phyloP scores from a whole-genome alignment of 371 early-diverging fungal genomes.

The Batrachochytrium dendrobatidis region DNA sequence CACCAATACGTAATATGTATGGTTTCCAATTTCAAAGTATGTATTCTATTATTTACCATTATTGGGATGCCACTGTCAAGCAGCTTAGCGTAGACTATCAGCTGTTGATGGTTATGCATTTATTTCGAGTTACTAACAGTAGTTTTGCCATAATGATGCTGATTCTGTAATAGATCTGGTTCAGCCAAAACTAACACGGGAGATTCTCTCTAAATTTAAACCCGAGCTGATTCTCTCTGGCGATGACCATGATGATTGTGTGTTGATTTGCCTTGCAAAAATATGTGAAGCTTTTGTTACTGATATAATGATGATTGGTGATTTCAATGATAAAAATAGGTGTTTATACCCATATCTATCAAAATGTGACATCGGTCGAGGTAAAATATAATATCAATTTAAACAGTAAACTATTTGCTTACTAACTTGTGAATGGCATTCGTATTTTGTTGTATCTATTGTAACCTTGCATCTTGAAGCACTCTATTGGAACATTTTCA shows the following conservation, averaged over 20 bases:
- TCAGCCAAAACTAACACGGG: slow-evolving; percentile 36
- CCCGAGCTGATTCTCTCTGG: slow-evolving; percentile 76
- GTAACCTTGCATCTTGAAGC: too few relatives aligned
- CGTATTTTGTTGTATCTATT: too few relatives aligned
- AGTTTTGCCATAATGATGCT: background rate
- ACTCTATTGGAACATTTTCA: slow-evolving; percentile 50
- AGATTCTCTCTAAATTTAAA: slow-evolving; percentile 52
- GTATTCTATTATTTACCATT: background rate
- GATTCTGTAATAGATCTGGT: slow-evolving; percentile 49
- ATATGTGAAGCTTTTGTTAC: slow-evolving; percentile 3
- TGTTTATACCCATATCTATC: too few relatives aligned
- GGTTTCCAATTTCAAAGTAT: slow-evolving; percentile 80
- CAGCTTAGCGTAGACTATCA: too few relatives aligned
- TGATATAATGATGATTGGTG: background rate
- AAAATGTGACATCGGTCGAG: too few relatives aligned
- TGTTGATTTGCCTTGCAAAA: slow-evolving; percentile 6
- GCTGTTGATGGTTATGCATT: background rate
- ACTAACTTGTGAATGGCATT: too few relatives aligned
- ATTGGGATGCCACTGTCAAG: background rate
- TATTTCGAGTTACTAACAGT: too few relatives aligned
- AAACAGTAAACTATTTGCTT: too few relatives aligned
- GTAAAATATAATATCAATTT: too few relatives aligned
- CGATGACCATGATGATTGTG: slow-evolving; percentile 90
- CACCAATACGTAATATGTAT: slow-evolving; percentile 32
- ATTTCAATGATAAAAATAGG: background rate